Percentiles rank a stretch among this genome's conserved stretches.
Evolutionary conservation across 2,329 filamentous ascomycete species (phyloP).

Genomic region (Dactylellina leptospora): DNA sequence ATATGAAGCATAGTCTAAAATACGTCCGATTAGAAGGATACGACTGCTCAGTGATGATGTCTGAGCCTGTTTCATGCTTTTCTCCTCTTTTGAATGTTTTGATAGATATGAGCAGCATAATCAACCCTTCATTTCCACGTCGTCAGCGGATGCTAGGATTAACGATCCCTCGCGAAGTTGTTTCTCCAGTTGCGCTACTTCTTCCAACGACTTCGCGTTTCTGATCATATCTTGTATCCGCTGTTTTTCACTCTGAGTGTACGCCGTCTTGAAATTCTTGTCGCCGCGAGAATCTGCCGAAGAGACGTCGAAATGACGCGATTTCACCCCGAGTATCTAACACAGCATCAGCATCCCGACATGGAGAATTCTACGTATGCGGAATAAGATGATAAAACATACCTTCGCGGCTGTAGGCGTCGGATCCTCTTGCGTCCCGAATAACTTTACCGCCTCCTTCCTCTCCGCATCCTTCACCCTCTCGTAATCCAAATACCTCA

Average conservation of each 20-base stretch:
- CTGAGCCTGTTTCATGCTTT: too few relatives aligned
- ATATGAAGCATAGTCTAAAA: too few relatives aligned
- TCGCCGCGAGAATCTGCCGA: slow-evolving; percentile 62
- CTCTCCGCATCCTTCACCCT: slow-evolving; percentile 91
- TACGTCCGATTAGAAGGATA: too few relatives aligned
- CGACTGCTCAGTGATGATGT: too few relatives aligned
- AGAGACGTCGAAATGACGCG: slow-evolving; percentile 73
- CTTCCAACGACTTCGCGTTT: slow-evolving; percentile 85
- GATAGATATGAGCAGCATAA: too few relatives aligned
- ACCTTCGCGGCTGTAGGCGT: slow-evolving; percentile 80
- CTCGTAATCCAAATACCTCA: slow-evolving; percentile 90
- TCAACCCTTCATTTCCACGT: slow-evolving; percentile 51
- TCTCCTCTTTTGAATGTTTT: too few relatives aligned
- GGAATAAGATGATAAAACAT: slow-evolving; percentile 8
- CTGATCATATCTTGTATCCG: slow-evolving; percentile 85
- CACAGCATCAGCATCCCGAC: not conserved
- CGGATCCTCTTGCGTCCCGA: slow-evolving; percentile 80
- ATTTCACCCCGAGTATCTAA: slow-evolving; percentile 86
- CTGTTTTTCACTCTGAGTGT: slow-evolving; percentile 88
- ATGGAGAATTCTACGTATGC: too few relatives aligned
- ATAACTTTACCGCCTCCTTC: slow-evolving; percentile 77
- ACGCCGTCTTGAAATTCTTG: slow-evolving; percentile 79
- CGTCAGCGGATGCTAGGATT: slow-evolving; percentile 60
- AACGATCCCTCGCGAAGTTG: slow-evolving; percentile 88
- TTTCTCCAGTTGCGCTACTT: slow-evolving; percentile 90